Conservation (phyloP, 305 asterid species). For the Fraxinus sp. region DNA sequence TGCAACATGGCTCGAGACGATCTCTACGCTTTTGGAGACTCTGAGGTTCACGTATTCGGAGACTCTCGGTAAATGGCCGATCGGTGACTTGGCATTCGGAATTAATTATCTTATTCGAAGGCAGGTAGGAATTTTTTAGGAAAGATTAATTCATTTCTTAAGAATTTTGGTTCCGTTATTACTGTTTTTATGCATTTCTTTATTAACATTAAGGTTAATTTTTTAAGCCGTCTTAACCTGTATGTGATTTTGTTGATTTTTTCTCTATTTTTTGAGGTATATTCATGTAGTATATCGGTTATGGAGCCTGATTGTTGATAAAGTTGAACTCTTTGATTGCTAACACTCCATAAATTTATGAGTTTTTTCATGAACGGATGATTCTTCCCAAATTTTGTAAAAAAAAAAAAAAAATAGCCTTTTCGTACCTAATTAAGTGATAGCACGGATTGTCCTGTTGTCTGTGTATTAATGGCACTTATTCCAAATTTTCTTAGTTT, state of each 20-base stretch:
- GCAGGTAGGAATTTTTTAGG: constrained; percentile 48
- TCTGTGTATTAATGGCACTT: not conserved
- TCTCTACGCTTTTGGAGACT: constrained; percentile 70
- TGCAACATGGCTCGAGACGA: constrained; percentile 85
- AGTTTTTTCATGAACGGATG: not conserved
- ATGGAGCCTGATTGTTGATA: not conserved
- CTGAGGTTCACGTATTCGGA: constrained; percentile 81
- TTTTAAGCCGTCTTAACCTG: not conserved
- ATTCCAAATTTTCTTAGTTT: too few species aligned
- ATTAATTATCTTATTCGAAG: constrained; percentile 76
- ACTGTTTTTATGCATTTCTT: not conserved
- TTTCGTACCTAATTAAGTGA: not conserved
- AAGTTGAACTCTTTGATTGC: not conserved
- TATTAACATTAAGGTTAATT: not conserved
- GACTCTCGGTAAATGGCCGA: constrained; percentile 92
- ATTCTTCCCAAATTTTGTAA: not conserved
- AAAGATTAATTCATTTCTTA: not conserved
- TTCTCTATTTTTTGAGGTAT: not conserved
- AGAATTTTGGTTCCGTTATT: not conserved
- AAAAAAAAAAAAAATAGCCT: not conserved
- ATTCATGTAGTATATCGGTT: not conserved
- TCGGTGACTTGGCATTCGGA: constrained; percentile 87
- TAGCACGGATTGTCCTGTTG: not conserved
- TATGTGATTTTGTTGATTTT: not conserved
- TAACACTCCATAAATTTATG: not conserved